Evolutionary conservation across 768 basidiomycete genomes (phyloP).

Genomic region (Sistotremastrum suecicum): DNA sequence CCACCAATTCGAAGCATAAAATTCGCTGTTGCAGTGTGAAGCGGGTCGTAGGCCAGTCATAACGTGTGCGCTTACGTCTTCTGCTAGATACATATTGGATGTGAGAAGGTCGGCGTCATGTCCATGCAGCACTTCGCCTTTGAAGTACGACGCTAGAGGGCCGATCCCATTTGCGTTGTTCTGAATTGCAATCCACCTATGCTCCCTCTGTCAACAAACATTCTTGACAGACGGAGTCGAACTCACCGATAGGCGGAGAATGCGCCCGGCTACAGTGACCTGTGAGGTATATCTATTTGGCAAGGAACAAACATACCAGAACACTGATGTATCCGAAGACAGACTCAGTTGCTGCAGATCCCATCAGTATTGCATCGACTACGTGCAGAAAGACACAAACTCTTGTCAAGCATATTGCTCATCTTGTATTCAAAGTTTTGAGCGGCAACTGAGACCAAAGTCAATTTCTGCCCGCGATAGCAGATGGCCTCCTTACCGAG

Average conservation of each 20-base stretch:
- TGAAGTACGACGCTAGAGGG: conserved; percentile 92
- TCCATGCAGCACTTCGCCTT: conserved; percentile 80
- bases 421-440: conserved; percentile 96
- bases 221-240: conserved; percentile 19
- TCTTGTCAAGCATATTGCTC: conserved; percentile 78
- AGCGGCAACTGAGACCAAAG: conserved; percentile 49
- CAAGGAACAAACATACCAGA: conserved; percentile 32
- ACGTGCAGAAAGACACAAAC: too few species aligned
- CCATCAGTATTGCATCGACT: too few species aligned
- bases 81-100: conserved; percentile 93
- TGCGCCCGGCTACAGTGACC: conserved; percentile 57
- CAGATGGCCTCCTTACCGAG: conserved; percentile 35
- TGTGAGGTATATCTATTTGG: conserved; percentile 5
- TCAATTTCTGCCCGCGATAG: not conserved
- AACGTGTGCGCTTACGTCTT: conserved; percentile 45
- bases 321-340: conserved; percentile 97
- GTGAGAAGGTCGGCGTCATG: conserved; percentile 86
- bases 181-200: conserved; percentile 73
- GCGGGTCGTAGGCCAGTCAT: not conserved
- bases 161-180: conserved; percentile 74
- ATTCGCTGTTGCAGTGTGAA: conserved; percentile 45
- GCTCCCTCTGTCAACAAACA: conserved; percentile 9
- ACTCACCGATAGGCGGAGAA: conserved; percentile 75
- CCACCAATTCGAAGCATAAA: conserved; percentile 67
- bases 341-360: conserved; percentile 46